Percentiles rank a stretch among this genome's conserved stretches.
These are phyloP conservation scores for Pseudognaphalium luteoalbum DNA, from an alignment of 129 eudicot species.

Conservation along the genomic window DNA sequence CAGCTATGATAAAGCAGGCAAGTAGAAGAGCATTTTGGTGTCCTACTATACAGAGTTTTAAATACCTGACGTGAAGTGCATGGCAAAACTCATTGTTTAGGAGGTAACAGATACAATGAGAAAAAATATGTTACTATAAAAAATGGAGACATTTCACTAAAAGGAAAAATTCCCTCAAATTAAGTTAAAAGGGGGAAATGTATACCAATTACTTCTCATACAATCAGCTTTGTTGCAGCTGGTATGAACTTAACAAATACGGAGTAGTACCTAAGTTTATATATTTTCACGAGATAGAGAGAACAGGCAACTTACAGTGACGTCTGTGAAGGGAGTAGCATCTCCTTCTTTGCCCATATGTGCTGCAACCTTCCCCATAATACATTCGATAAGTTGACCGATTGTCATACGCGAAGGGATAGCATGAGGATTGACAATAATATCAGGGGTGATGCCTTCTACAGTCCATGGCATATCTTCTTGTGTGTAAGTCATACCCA, in stretches of 20 bases:
- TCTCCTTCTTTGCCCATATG: conserved; percentile 99
- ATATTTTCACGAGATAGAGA: neutral
- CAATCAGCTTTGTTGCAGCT: neutral
- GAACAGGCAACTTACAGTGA: conserved; percentile 56
- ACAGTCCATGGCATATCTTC: conserved; percentile 98
- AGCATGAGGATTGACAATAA: conserved; percentile 93
- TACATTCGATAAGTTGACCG: conserved; percentile 94
- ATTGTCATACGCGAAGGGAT: conserved; percentile 98
- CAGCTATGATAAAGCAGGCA: neutral
- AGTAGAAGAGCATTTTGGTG: neutral
- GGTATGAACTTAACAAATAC: neutral
- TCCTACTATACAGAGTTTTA: neutral
- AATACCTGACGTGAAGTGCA: neutral
- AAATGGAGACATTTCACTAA: neutral
- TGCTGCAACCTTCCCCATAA: conserved; percentile 98
- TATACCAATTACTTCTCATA: neutral
- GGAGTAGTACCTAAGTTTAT: neutral
- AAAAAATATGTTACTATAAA: neutral
- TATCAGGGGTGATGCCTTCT: conserved; percentile 91
- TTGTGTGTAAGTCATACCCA: conserved; percentile 96
- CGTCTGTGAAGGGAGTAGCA: conserved; percentile 95
- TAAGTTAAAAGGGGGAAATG: neutral
- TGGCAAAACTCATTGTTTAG: neutral
- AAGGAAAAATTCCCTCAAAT: neutral
- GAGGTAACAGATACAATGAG: neutral